Conservation (phyloP, 2,329 filamentous ascomycete genomes). For the Elsinoe necatrix region DNA sequence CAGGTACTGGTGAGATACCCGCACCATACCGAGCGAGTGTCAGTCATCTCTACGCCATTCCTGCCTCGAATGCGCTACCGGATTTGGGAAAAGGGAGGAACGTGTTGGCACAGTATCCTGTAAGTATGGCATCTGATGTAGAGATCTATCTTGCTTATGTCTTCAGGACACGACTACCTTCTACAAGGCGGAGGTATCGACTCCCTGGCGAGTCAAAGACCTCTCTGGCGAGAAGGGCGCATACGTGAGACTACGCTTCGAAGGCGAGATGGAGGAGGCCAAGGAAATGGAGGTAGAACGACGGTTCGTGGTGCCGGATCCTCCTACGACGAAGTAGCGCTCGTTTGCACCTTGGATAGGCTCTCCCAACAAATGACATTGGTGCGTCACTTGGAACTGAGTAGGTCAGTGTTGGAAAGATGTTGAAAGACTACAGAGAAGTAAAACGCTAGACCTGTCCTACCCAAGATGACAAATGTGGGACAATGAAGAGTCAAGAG, state of each 20-base stretch:
- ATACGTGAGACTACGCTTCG: slow-evolving; percentile 39
- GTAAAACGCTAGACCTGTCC: slow-evolving; percentile 13
- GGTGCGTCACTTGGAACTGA: background rate
- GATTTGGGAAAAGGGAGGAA: slow-evolving; percentile 35
- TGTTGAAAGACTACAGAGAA: slow-evolving; percentile 6
- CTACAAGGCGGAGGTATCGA: slow-evolving; percentile 44
- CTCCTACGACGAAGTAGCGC: slow-evolving; percentile 3
- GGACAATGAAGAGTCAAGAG: slow-evolving; percentile 9
- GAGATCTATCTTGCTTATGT: background rate
- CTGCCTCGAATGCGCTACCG: slow-evolving; percentile 33
- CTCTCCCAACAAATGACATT: too few species aligned
- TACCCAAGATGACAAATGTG: slow-evolving; percentile 14
- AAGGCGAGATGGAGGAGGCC: slow-evolving; percentile 41
- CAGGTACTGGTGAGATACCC: slow-evolving; percentile 22
- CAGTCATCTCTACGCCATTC: slow-evolving; percentile 40
- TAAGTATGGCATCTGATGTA: background rate
- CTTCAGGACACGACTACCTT: slow-evolving; percentile 42
- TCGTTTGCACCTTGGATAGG: background rate
- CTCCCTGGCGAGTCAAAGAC: slow-evolving; percentile 33
- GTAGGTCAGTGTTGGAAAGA: background rate
- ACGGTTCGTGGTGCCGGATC: slow-evolving; percentile 36
- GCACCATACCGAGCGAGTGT: slow-evolving; percentile 39
- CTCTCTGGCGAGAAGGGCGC: slow-evolving; percentile 25
- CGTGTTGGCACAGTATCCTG: slow-evolving; percentile 44
- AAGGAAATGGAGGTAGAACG: slow-evolving; percentile 42